Base-by-base conservation (phyloP, 2,329 filamentous ascomycete species). In the Diaporthe helianthi region DNA sequence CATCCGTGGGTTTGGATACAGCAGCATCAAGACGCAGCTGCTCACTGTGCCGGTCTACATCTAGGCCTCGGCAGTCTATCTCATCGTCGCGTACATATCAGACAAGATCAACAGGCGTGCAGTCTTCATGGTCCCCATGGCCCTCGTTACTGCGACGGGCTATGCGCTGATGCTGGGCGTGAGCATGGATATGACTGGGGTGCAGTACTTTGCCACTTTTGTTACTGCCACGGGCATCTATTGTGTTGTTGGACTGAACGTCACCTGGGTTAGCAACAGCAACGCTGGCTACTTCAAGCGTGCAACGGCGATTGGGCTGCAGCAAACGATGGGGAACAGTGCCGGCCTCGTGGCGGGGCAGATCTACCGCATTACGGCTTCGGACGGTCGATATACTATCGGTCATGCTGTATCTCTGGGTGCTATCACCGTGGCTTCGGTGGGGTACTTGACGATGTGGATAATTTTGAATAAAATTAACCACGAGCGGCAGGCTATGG, bases 1-100 rank as follows among this genome's bases (percentile, higher is more conserved):
- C 72, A 79, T 89, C 58, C 79, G 81, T 51, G 80, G 79, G 38
- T 83, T 87, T 76, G 85, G 85, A 3, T 87, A 86, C 73, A 76
- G 79, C 46, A 80, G 80, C n/a, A 77, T 87, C 24, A 78, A 84
- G 72, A 82, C 83, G 13, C 85, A 89, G 68, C 83, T 85, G 44
- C 77, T 88, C 41, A 88, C 85, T 4, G 84, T 88, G 1, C 86
- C 86, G 0, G 84, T 88, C n/a, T 88, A 86, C 72, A 75, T 86
- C 17, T 82, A 83, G 69, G 85, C 83, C 3, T 84, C 81, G 1
- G 69, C 82, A 8, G 74, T 76, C 31, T 88, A 84, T 72, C 76
- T 88, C 7, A 69, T 73, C 0, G 72, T 84, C 1, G 83, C 85
- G 2, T 83, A 76, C 51, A 70, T 82, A n/a, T 85, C 84, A 0